Evolutionary conservation across 768 basidiomycete genomes (phyloP).

Genomic region (Lyophyllum atratum): DNA sequence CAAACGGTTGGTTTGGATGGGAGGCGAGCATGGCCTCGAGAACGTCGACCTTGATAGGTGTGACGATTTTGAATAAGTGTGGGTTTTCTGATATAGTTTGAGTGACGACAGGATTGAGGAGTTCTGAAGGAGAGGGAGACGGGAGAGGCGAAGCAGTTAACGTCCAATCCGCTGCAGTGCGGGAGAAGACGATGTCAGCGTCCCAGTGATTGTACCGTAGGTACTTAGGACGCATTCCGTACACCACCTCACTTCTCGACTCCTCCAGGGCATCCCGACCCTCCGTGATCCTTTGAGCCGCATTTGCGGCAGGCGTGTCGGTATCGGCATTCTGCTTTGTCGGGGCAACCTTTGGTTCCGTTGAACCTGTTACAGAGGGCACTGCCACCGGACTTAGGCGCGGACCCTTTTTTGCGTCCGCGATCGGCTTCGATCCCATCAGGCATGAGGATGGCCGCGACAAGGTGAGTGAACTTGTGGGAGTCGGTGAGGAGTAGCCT

Average conservation of each 20-base stretch:
- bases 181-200: not conserved
- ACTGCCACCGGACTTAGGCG: too few species aligned
- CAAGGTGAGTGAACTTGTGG: not conserved
- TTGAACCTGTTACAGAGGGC: constrained; percentile 4
- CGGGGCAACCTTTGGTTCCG: not conserved
- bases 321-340: not conserved
- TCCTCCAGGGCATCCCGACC: not conserved
- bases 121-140: constrained; percentile 10
- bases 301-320: not conserved
- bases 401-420: not conserved
- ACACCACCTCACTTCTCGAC: not conserved
- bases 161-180: constrained; percentile 19
- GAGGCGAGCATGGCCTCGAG: constrained; percentile 16
- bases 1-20: constrained; percentile 45
- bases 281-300: not conserved
- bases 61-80: constrained; percentile 34
- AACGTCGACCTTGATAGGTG: constrained; percentile 21
- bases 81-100: constrained; percentile 25
- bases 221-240: not conserved
- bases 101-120: constrained; percentile 13
- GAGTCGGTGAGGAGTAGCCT: constrained; percentile 22
- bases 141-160: constrained; percentile 15
- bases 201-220: not conserved
- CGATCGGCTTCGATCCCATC: not conserved
- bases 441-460: constrained; percentile 10